Base-by-base conservation (phyloP, 1,139 yeast genomes). In the Kurtzmaniella quercitrusa region DNA sequence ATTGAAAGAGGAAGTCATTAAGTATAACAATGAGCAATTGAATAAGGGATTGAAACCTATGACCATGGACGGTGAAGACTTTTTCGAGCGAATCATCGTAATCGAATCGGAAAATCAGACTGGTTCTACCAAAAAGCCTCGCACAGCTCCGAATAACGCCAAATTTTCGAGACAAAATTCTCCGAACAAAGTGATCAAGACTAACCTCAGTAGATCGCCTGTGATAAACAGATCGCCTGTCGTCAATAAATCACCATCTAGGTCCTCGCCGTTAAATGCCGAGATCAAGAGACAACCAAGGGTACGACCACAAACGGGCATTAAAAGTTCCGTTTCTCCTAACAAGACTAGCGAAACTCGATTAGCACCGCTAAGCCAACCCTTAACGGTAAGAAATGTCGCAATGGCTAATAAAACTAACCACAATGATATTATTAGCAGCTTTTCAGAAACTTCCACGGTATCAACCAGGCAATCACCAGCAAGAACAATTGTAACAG, bases 1-100 rank as follows among this genome's bases (percentile, higher is more conserved):
- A 2, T 63, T 91, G 41, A 78, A 76, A 47, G 44, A 51, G 1
- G 76, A 74, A 38, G 59, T 87, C 2, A 50, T 53, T 1, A 63
- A 63, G 11, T 84, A 78, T 64, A 80, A 82, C 48, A 50, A 60
- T 36, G 39, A 45, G 17, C 63, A 56, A 42, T 40, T 56, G 2
- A 52, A 57, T 2, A 53, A 63, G 5, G 68, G 68, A 8, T 59
- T 63, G 4, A 64, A 66, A 34, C 70, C 73, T 0, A 66, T 82
- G 40, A 54, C 61, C 33, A 57, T 78, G 9, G 63, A 72, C 32
- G 82, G 78, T 1, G 70, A 67, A 38, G 74, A 74, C 38, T 70
- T 82, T 42, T 61, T 68, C 30, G 73, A 74, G 33, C 67, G 65
- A 22, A 53, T 81, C 9, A 43, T 63, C 22, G 44, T 55, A 8